A percentile compares a stretch with the other conserved stretches of the same genome.
Evolutionary conservation across 2,329 filamentous ascomycete species (phyloP).

Genomic region (Colletotrichum brevisporum): DNA sequence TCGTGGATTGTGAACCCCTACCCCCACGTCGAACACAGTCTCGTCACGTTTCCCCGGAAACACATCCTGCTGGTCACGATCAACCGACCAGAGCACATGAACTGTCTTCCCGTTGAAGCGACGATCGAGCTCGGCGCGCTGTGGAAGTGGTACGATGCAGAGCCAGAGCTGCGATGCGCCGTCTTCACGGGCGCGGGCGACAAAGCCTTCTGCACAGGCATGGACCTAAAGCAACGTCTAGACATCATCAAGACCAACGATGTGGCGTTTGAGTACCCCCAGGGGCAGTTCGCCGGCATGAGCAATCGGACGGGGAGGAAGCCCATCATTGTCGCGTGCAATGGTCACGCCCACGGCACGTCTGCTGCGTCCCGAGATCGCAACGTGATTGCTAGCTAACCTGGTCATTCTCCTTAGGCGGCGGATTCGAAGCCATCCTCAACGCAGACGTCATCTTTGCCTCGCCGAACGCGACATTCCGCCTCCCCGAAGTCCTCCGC

Average conservation of each 20-base stretch:
- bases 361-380: conserved; percentile 37
- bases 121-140: conserved; percentile 58
- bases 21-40: conserved; percentile 49
- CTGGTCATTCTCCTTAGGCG: conserved; percentile 39
- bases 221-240: conserved; percentile 65
- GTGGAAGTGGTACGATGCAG: conserved; percentile 65
- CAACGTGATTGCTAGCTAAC: conserved; percentile 21
- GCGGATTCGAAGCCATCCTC: conserved; percentile 50
- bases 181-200: conserved; percentile 66
- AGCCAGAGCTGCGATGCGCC: conserved; percentile 62
- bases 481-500: conserved; percentile 70
- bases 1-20: conserved; percentile 51
- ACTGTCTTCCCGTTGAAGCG: conserved; percentile 54
- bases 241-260: conserved; percentile 47
- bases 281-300: conserved; percentile 53
- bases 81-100: conserved; percentile 57
- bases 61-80: conserved; percentile 60
- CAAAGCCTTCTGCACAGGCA: conserved; percentile 67
- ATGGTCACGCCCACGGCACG: conserved; percentile 50
- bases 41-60: conserved; percentile 56
- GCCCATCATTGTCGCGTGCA: conserved; percentile 50
- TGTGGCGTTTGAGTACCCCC: conserved; percentile 50
- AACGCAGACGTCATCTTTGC: conserved; percentile 72
- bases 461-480: conserved; percentile 64
- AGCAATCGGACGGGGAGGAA: conserved; percentile 51